These are phyloP conservation scores for Botryosphaeria dothidea DNA, from an alignment of 2,329 filamentous ascomycete species.

Conservation along the genomic window DNA sequence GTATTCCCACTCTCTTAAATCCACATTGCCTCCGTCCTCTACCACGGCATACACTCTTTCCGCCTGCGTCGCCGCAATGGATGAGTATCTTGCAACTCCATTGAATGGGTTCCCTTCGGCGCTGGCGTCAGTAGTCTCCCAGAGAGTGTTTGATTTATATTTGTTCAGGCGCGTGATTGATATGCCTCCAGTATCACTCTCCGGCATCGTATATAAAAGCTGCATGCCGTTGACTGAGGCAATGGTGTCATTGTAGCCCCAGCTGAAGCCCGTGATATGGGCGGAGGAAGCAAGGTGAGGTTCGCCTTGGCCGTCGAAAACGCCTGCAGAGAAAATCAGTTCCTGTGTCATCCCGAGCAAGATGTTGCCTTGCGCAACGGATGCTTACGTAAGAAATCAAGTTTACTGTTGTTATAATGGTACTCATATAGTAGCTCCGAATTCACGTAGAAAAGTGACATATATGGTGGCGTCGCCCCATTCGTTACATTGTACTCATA, in stretches of 20 bases:
- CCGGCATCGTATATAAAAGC: neutral
- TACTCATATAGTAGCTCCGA: neutral
- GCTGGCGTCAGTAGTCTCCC: neutral
- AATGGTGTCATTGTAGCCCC: neutral
- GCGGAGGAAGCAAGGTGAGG: neutral
- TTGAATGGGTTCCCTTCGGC: neutral
- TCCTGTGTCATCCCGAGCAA: neutral
- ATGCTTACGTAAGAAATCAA: neutral
- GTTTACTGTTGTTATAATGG: neutral
- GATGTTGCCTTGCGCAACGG: neutral
- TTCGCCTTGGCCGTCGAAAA: neutral
- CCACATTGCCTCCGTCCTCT: neutral
- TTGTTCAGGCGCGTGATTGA: neutral
- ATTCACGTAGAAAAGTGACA: neutral
- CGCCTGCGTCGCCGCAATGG: neutral
- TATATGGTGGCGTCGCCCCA: neutral
- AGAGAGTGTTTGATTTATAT: neutral
- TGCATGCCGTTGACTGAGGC: neutral
- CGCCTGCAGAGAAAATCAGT: neutral
- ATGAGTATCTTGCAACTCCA: neutral
- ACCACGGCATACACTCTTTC: neutral
- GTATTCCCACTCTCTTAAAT: neutral
- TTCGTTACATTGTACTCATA: neutral
- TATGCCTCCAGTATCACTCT: neutral
- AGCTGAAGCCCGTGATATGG: conserved; percentile 2